Evolutionary conservation across 2,329 filamentous ascomycete genomes (phyloP), one percentile per base, ranked within the genome.

Genomic region (Diaporthe capsici): DNA sequence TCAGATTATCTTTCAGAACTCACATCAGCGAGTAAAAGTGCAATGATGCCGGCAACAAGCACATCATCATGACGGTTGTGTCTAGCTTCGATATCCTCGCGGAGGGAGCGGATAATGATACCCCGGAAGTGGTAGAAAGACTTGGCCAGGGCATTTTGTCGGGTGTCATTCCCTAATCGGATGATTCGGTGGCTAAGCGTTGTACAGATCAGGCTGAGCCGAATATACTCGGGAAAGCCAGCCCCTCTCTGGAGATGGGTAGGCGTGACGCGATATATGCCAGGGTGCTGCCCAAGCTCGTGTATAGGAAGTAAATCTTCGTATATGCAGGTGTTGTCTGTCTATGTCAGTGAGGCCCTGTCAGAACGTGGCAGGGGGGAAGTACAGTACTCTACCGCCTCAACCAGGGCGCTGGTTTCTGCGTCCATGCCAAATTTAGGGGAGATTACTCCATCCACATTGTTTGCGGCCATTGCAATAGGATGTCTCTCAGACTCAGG

Each of bases 351-450:
- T 42, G n/a, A 28, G 4, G 49, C 7, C 34, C 31, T 28, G 22
- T 25, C n/a, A 12, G 22, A 22, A 28, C 7, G 6, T 12, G 47
- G 28, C 31, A 37, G 20, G 12, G 47, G 31, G 20, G 3, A n/a
- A 25, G 25, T 37, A 68, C 65, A 68, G n/a, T 53, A 68, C 20
- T 53, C 65, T 20, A 34, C 65, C 22, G 65, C 65, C n/a, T 68
- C 47, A 28, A 68, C 0, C 28, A 53, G 39, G 31, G 47, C 47
- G 13, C 47, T 2, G 4, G 13, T n/a, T n/a, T 68, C 65, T 12
- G 31, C 20, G 37, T 68, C 31, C 31, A 39, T 39, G 7, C 34
- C 9, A 15, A n/a, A 39, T 13, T 12, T 3, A 13, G 31, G 34
- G 4, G n/a, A 7, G 10, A 39, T 13, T 17, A 20, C 4, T 20